A percentile compares a stretch with the other conserved stretches of the same genome.
These are phyloP conservation scores for Auricularia sp. DNA, from an alignment of 768 basidiomycete genomes.

Conservation along the genomic window DNA sequence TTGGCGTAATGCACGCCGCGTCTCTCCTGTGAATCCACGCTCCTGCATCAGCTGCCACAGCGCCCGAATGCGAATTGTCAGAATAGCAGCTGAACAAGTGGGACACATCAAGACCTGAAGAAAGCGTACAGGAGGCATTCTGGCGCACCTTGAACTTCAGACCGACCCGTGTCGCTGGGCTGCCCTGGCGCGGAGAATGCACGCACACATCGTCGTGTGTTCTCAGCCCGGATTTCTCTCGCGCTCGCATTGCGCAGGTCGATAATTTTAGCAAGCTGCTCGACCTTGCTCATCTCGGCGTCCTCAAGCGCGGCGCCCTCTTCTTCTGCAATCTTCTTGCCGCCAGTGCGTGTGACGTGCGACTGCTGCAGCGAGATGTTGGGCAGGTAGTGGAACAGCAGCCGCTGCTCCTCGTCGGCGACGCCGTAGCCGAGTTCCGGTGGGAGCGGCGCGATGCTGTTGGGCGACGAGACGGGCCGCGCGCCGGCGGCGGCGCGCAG, in stretches of 20 bases:
- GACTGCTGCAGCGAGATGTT: constrained; percentile 31
- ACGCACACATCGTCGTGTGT: constrained; percentile 63
- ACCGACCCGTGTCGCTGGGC: constrained; percentile 65
- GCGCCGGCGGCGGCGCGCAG: constrained; percentile 22
- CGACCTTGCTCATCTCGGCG: constrained; percentile 33
- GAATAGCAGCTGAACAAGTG: constrained; percentile 54
- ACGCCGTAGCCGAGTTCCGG: constrained; percentile 54
- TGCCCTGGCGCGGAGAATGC: constrained; percentile 66
- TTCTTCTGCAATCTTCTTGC: constrained; percentile 7
- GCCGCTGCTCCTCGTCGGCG: constrained; percentile 32
- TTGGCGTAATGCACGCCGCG: constrained; percentile 61
- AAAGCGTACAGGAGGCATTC: background rate
- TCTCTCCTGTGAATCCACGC: constrained; percentile 30
- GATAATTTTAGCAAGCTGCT: constrained; percentile 53
- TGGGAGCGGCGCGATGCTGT: constrained; percentile 8
- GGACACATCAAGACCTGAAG: background rate
- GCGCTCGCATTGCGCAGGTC: constrained; percentile 87
- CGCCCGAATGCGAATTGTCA: constrained; percentile 79
- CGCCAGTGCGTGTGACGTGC: background rate
- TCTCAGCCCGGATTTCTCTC: constrained; percentile 77
- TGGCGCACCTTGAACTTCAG: constrained; percentile 80
- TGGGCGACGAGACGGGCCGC: constrained; percentile 9
- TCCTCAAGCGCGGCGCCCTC: constrained; percentile 5
- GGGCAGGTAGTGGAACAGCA: constrained; percentile 64
- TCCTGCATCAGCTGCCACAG: constrained; percentile 59